Evolutionary conservation across 371 early-diverging fungal species (phyloP), one percentile per base, ranked within the genome.

Genomic region (Syncephalastrum contaminatum): DNA sequence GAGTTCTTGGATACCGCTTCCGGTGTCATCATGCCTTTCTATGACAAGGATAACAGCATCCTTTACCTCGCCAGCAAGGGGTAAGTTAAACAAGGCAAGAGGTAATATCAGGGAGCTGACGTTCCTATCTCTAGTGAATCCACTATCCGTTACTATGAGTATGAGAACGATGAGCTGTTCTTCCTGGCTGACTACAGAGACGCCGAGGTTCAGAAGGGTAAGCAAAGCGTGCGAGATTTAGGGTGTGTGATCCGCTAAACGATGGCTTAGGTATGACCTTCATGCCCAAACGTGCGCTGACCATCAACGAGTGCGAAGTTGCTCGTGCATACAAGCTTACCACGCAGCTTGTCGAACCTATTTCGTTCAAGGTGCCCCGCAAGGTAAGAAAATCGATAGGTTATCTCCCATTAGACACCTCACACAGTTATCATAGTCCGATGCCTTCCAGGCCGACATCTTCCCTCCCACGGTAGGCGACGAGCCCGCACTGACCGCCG

Each of bases 141-240:
- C 47, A 97, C 94, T 73, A 97, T 98, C 67, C 89, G 96, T 42
- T 98, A 98, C 82, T 98, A 88, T 70, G 99, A 98, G 76, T 94
- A 87, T 48, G 96, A 92, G 48, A 89, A 90, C 64, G 89, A 90
- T 59, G 86, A 82, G 43, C 64, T 98, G 58, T 87, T 83, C 80
- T 72, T 66, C 51, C 70, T 98, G 25, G 86, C 93, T 51, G 95
- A 95, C 67, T 94, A 84, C 78, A 85, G 92, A 63, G 93, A 96
- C 22, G 70, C 83, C 20, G 95, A 94, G 21, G 96, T 97, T 54
- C 95, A 95, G 69, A 91, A 98, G 63, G 99, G 65, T 56, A 59
- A 40, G 40, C 16, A 43, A 27, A 47, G 41, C 10, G 39, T 4
- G 8, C 15, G 12, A 18, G 1, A 39, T 24, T 19, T 6, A 19